Base-by-base conservation (phyloP, 768 basidiomycete species). In the Paxillus involutus region DNA sequence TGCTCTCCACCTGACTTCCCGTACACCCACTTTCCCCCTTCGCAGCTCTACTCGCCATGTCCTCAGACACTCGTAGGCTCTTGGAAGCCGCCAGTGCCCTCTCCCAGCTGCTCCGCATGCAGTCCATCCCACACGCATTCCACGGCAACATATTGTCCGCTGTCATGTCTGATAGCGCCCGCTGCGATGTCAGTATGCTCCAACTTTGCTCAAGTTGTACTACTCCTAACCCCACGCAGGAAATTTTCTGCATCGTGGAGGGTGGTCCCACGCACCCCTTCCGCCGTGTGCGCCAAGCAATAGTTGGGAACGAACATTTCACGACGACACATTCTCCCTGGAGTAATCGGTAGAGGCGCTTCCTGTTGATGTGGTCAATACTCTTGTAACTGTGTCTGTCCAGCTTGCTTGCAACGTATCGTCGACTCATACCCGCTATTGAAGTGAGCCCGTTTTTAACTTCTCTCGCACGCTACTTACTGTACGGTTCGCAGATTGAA, bases 191-290 rank as follows among this genome's bases (percentile, higher is more conserved):
- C 63, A 53, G 82, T 78, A 6, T 49, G 32, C n/a, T 26, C 52
- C 53, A 35, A 52, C 43, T 14, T 21, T 50, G 17, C 5, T 32
- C 14, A 30, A 30, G 44, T 29, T 32, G 26, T 17, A 12, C 1
- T 19, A 37, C 14, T 51, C 26, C 61, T 65, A 54, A 68, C 37
- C 16, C 26, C 40, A 24, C 44, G 6, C 69, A 93, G 91, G 91
- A 94, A 71, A 88, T 94, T 49, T 85, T 78, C 58, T 93, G 91
- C 68, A 85, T 94, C 66, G 89, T 91, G 56, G 86, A 92, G 70
- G 84, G 84, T 44, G 83, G 85, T n/a, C 70, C 81, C 35, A 70
- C 78, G 0, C 85, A 92, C 67, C 86, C 89, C 0, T 94, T 92
- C 68, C 83, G 89, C 54, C 83, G 86, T 53, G 88, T 90, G 44